A percentile compares a stretch with the other conserved stretches of the same genome.
phyloP scores from a whole-genome alignment of 2,329 filamentous ascomycete genomes.

The Huntiella omanensis region DNA sequence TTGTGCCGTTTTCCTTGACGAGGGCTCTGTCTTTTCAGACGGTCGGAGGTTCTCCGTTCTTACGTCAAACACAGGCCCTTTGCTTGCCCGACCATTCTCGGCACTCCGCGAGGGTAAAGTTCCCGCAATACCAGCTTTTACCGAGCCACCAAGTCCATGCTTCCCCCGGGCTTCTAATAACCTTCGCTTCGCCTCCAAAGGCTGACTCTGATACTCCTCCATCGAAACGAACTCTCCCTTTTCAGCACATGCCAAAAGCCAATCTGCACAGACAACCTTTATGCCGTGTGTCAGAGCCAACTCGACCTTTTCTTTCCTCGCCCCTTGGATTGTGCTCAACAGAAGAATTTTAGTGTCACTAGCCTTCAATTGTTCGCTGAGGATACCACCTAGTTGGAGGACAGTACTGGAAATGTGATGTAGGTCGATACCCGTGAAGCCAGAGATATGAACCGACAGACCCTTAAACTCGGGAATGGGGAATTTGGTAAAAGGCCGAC shows the following conservation, averaged over 20 bases:
- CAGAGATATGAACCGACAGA: conserved; percentile 62
- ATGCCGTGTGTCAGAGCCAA: conserved; percentile 59
- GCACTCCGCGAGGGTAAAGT: neutral
- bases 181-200: neutral
- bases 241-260: conserved; percentile 65
- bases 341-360: conserved; percentile 53
- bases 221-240: conserved; percentile 18
- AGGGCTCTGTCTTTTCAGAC: too few relatives aligned
- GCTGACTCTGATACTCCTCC: neutral
- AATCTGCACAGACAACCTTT: conserved; percentile 61
- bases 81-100: neutral
- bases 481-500: conserved; percentile 54
- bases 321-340: conserved; percentile 37
- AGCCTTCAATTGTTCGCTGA: conserved; percentile 57
- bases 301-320: conserved; percentile 58
- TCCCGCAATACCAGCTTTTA: neutral
- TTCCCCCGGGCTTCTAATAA: neutral
- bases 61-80: too few relatives aligned
- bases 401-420: conserved; percentile 67
- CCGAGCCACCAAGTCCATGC: neutral
- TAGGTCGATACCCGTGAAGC: conserved; percentile 68
- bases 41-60: neutral
- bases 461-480: conserved; percentile 49
- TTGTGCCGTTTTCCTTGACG: too few relatives aligned
- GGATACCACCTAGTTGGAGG: conserved; percentile 57